Conservation (phyloP, 805 yeast species). For the Schizosaccharomyces octosporus region DNA sequence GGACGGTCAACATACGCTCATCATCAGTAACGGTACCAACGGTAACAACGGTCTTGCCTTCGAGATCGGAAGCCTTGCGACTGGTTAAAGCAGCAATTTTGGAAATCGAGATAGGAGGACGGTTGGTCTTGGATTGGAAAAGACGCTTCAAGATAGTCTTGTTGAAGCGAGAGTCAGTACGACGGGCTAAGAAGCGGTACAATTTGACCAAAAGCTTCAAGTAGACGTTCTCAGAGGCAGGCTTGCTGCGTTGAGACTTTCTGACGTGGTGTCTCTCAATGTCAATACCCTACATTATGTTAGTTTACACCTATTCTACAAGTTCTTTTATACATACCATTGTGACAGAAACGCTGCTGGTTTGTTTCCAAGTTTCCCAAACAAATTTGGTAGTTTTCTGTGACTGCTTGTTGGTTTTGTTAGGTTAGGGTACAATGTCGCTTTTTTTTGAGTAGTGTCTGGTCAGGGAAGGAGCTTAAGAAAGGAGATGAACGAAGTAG, state of each 20-base stretch:
- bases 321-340: not conserved
- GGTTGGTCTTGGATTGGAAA: constrained; percentile 95
- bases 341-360: not conserved
- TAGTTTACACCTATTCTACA: not conserved
- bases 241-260: constrained; percentile 93
- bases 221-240: constrained; percentile 98
- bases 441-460: not conserved
- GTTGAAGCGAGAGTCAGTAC: constrained; percentile 95
- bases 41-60: constrained; percentile 76
- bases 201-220: constrained; percentile 90
- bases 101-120: constrained; percentile 95
- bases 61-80: constrained; percentile 44
- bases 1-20: constrained; percentile 76
- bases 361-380: not conserved
- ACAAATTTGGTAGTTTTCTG: not conserved
- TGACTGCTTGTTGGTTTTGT: not conserved
- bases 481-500: too few species aligned
- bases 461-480: too few species aligned
- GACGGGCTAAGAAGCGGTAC: constrained; percentile 90
- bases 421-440: not conserved
- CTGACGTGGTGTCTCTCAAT: constrained; percentile 86
- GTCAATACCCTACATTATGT: constrained; percentile 21
- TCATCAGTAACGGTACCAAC: constrained; percentile 99
- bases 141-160: constrained; percentile 80
- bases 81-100: constrained; percentile 38